Base-by-base conservation (phyloP, 352 stramenopile species). In the Pythium vanterpoolii region DNA sequence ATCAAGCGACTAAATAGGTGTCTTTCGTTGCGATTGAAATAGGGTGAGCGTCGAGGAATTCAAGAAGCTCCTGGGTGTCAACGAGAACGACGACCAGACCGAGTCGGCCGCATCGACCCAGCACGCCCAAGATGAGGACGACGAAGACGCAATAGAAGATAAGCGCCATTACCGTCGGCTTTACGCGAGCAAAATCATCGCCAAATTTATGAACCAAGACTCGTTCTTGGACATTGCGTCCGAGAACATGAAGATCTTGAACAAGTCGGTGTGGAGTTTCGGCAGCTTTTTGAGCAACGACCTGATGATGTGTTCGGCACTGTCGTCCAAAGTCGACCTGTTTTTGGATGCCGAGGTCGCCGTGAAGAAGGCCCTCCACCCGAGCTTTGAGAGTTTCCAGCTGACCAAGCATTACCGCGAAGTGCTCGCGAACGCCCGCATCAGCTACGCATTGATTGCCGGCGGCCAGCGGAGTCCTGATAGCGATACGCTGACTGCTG, bases 21-120 rank as follows among this genome's bases (percentile, higher is more conserved):
- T 23, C n/a, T 26, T 9, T 27, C 21, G 36, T 36, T 56, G 34
- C 55, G 36, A 59, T 13, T 56, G 1, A 4, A 18, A 16, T 40
- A 86, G 76, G 14, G 85, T 94, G 56, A 93, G 83, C 42, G 85
- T 94, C 4, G 85, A 94, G 23, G 85, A 94, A 64, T 94, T 93
- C 71, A 94, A 94, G 72, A 90, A 90, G 47, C 71, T 91, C 8
- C 64, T 90, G 11, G 45, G 64, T 31, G 38, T 65, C 48, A 51
- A 56, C 18, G 57, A 65, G 1, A 46, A 38, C 30, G 48, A 54
- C 8, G 57, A 65, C 31, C 44, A 71, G 43, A 43, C 24, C 46
- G 56, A 60, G 21, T 24, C 38, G 28, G 52, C 16, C 26, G 46
- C 38, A 52, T 45, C 59, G 62, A 57, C 30, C 27, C 54, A 26